A percentile compares a stretch with the other conserved stretches of the same genome.
These are phyloP conservation scores for Sugiyamaella boreocaroliniensis DNA, from an alignment of 805 yeast species.

Conservation along the genomic window DNA sequence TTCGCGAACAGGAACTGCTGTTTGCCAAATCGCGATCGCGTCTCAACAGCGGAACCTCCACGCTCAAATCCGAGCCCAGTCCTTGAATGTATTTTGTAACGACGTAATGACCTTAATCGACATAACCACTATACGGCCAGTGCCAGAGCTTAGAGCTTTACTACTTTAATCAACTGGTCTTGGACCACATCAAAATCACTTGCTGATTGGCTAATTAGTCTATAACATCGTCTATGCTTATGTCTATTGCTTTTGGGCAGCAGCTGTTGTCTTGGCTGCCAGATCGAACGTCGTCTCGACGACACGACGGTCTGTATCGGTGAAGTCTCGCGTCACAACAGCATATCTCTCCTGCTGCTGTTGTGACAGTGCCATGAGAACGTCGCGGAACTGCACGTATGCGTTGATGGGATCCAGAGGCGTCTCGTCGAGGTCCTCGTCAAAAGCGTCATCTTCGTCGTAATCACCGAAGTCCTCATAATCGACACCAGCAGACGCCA, in stretches of 20 bases:
- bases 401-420: slow-evolving; percentile 74
- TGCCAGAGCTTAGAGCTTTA: too few relatives aligned
- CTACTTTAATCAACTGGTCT: too few relatives aligned
- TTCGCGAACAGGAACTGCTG: slow-evolving; percentile 86
- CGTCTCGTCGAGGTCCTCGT: slow-evolving; percentile 74
- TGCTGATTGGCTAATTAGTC: too few relatives aligned
- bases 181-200: too few relatives aligned
- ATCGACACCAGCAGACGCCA: slow-evolving; percentile 31
- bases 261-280: slow-evolving; percentile 9
- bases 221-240: background rate
- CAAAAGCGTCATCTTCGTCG: slow-evolving; percentile 64
- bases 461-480: slow-evolving; percentile 27
- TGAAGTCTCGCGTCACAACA: slow-evolving; percentile 37
- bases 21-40: slow-evolving; percentile 42
- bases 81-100: background rate
- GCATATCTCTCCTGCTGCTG: slow-evolving; percentile 45
- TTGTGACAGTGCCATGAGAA: slow-evolving; percentile 44
- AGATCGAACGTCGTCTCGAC: slow-evolving; percentile 30
- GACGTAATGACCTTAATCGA: background rate
- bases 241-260: background rate
- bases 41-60: slow-evolving; percentile 17
- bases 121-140: background rate
- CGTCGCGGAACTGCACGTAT: slow-evolving; percentile 56
- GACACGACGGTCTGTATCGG: slow-evolving; percentile 33
- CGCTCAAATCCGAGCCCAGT: background rate